Evolutionary conservation across 2,329 filamentous ascomycete species (phyloP).

Genomic region (Tetracladium maxilliforme): DNA sequence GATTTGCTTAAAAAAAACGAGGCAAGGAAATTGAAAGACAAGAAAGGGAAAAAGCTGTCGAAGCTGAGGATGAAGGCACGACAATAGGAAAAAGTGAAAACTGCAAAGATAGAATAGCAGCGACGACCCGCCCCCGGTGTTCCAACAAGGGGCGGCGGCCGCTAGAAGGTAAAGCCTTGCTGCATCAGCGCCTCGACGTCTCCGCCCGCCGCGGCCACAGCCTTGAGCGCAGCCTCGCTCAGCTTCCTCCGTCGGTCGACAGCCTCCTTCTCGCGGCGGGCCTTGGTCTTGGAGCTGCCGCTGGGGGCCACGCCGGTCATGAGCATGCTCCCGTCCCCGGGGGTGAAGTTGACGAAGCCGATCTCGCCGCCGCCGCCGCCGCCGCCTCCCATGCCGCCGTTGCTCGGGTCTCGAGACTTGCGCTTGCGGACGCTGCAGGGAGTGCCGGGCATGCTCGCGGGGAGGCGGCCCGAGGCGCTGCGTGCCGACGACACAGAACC

Average conservation of each 20-base stretch:
- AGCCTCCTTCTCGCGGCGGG: constrained; percentile 78
- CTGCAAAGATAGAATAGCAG: too few relatives aligned
- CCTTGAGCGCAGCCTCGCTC: constrained; percentile 53
- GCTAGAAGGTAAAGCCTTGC: too few relatives aligned
- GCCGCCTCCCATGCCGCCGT: constrained; percentile 16
- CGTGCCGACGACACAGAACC: constrained; percentile 4
- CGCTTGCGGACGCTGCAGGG: constrained; percentile 11
- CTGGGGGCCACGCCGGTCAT: constrained; percentile 84
- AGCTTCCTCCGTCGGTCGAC: constrained; percentile 58
- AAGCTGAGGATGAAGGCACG: too few relatives aligned
- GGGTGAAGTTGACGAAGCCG: constrained; percentile 83
- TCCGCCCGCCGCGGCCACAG: constrained; percentile 56
- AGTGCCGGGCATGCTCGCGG: constrained; percentile 3
- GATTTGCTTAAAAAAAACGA: too few relatives aligned
- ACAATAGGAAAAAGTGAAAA: too few relatives aligned
- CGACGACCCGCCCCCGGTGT: too few relatives aligned
- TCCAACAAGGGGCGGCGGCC: too few relatives aligned
- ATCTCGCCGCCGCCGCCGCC: constrained; percentile 18
- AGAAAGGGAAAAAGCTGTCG: too few relatives aligned
- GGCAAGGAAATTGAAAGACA: too few relatives aligned
- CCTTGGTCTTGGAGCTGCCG: constrained; percentile 87
- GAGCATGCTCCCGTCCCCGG: constrained; percentile 61
- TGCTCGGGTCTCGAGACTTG: constrained; percentile 5
- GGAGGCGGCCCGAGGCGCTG: constrained; percentile 6
- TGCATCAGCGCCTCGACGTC: constrained; percentile 40